Evolutionary conservation across 208 protist genomes (phyloP).

Genomic region (Strigomonas culicis): DNA sequence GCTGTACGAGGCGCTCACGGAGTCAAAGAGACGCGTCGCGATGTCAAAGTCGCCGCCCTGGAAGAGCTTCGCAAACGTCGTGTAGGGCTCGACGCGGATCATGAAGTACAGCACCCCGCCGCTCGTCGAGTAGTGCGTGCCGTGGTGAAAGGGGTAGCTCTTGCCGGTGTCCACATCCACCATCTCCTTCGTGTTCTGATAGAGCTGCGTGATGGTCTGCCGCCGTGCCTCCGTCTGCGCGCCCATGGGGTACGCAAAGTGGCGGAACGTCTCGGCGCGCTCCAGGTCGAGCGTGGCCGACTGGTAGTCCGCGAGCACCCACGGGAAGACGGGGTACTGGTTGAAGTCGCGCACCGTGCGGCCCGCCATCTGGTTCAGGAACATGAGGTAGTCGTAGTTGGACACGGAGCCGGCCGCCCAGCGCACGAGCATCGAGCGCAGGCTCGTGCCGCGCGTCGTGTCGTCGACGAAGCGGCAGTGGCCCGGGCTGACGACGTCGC

Average conservation of each 20-base stretch:
- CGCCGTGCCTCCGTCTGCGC: constrained; percentile 87
- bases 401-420: constrained; percentile 92
- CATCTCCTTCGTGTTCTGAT: constrained; percentile 46
- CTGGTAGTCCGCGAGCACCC: constrained; percentile 91
- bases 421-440: constrained; percentile 70
- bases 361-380: constrained; percentile 90
- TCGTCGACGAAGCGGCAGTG: constrained; percentile 64
- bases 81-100: constrained; percentile 97
- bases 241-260: constrained; percentile 95
- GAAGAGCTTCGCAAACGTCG: constrained; percentile 78
- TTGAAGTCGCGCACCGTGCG: constrained; percentile 90
- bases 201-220: constrained; percentile 70
- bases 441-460: constrained; percentile 29
- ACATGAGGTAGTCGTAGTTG: constrained; percentile 94
- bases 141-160: constrained; percentile 95
- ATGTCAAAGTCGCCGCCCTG: constrained; percentile 93
- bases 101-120: constrained; percentile 96
- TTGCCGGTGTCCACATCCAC: constrained; percentile 26
- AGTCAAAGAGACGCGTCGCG: constrained; percentile 93
- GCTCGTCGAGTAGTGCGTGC: constrained; percentile 97
- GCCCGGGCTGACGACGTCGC: constrained; percentile 35
- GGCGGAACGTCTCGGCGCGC: constrained; percentile 74
- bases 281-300: constrained; percentile 74
- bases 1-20: constrained; percentile 71
- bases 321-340: constrained; percentile 96